A percentile compares a stretch with the other conserved stretches of the same genome.
Evolutionary conservation across 177 flowering plant species (phyloP).

Genomic region (Vitis hybrid): DNA sequence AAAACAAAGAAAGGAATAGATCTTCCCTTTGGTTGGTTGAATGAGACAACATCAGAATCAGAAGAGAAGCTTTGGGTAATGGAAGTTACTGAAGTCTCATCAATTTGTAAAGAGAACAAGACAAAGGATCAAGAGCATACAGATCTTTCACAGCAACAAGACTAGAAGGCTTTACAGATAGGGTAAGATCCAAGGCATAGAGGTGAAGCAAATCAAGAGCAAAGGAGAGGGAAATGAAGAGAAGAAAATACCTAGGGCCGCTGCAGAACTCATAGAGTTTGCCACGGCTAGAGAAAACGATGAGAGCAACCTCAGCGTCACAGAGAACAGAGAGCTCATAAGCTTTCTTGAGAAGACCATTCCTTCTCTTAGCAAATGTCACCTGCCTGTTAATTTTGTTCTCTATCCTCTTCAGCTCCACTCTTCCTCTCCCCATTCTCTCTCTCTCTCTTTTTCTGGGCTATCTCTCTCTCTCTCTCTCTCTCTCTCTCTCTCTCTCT

Average conservation of each 20-base stretch:
- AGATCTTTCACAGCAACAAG: slow-evolving; percentile 6
- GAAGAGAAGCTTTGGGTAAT: too few species aligned
- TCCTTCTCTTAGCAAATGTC: slow-evolving; percentile 41
- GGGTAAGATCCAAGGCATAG: not conserved
- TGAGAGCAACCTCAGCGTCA: slow-evolving; percentile 32
- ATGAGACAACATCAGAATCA: too few species aligned
- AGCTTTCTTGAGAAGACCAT: slow-evolving; percentile 39
- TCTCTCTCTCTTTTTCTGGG: not conserved
- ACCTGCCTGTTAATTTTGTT: slow-evolving; percentile 45
- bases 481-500: not conserved
- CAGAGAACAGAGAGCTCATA: slow-evolving; percentile 36
- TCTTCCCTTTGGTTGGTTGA: too few species aligned
- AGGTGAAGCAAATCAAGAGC: not conserved
- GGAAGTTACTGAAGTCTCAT: too few species aligned
- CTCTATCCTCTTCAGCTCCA: slow-evolving; percentile 43
- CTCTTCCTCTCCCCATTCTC: slow-evolving; percentile 38
- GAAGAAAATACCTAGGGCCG: slow-evolving; percentile 23
- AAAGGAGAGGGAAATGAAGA: not conserved
- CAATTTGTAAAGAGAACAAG: too few species aligned
- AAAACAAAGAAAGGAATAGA: too few species aligned
- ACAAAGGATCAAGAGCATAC: not conserved
- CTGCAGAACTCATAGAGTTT: slow-evolving; percentile 41
- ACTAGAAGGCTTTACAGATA: not conserved
- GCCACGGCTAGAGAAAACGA: slow-evolving; percentile 37
- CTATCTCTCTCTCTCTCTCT: not conserved